These are phyloP conservation scores for Endocalyx cinctus DNA, from an alignment of 2,329 filamentous ascomycete species.

Conservation along the genomic window DNA sequence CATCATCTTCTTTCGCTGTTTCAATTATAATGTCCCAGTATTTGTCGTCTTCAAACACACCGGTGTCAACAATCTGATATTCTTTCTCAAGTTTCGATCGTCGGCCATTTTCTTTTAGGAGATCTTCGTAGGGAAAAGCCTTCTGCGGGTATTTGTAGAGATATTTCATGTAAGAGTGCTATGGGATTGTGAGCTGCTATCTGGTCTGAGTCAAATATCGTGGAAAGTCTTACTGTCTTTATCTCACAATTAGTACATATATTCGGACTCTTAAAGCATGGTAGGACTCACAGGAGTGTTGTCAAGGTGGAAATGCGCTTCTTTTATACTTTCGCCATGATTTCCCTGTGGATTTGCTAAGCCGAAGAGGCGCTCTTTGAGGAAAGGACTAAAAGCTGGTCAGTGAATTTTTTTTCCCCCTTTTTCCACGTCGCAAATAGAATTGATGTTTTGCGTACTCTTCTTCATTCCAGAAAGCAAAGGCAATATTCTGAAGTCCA, in stretches of 20 bases:
- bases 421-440: no score
- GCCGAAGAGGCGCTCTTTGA: slow-evolving; percentile 93
- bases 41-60: slow-evolving; percentile 77
- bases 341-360: slow-evolving; percentile 95
- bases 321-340: slow-evolving; percentile 95
- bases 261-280: no score
- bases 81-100: slow-evolving; percentile 74
- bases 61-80: slow-evolving; percentile 89
- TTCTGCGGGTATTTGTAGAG: slow-evolving; percentile 96
- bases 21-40: slow-evolving; percentile 99
- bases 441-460: slow-evolving; percentile 58
- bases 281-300: slow-evolving; percentile 66
- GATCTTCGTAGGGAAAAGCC: slow-evolving; percentile 85
- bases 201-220: no score
- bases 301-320: slow-evolving; percentile 93
- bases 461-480: slow-evolving; percentile 97
- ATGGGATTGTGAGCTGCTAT: slow-evolving; percentile 16
- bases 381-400: slow-evolving; percentile 63
- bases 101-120: slow-evolving; percentile 77
- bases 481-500: slow-evolving; percentile 85
- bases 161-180: slow-evolving; percentile 99
- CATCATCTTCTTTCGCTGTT: slow-evolving; percentile 88
- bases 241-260: not conserved
- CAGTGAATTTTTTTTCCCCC: slow-evolving; percentile 27
- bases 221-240: slow-evolving; percentile 37